A percentile compares a stretch with the other conserved stretches of the same genome.
phyloP scores from a whole-genome alignment of 2,329 filamentous ascomycete species.

The Arthrobotrys megalospora region DNA sequence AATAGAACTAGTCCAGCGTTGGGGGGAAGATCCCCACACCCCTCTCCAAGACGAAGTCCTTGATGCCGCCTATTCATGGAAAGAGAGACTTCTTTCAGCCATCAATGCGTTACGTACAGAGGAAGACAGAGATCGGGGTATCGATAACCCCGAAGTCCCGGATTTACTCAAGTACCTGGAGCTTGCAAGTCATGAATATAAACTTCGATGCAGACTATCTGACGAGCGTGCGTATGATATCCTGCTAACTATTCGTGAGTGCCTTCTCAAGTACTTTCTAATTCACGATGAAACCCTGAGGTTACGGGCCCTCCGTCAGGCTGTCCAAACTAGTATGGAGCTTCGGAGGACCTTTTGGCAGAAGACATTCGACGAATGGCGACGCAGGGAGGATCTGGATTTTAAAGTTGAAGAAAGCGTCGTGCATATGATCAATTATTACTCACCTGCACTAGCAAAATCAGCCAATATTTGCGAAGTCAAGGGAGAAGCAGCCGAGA shows the following conservation, averaged over 20 bases:
- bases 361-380: neutral
- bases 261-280: conserved; percentile 1
- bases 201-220: neutral
- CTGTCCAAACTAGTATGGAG: neutral
- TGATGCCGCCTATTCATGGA: neutral
- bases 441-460: neutral
- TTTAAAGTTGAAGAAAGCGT: neutral
- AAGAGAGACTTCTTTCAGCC: neutral
- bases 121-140: neutral
- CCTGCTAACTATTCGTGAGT: neutral
- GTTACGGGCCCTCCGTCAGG: no score
- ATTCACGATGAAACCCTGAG: neutral
- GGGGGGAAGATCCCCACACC: neutral
- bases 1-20: neutral
- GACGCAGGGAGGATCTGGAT: neutral
- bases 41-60: neutral
- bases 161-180: conserved; percentile 30
- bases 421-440: conserved; percentile 9
- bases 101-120: neutral
- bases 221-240: neutral
- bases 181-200: conserved; percentile 15
- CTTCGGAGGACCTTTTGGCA: neutral
- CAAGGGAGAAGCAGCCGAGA: neutral
- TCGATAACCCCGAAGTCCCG: conserved; percentile 3
- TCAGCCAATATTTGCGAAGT: conserved; percentile 1